These are phyloP conservation scores for Wakefieldia striispora DNA, from an alignment of 768 basidiomycete species.

Conservation along the genomic window DNA sequence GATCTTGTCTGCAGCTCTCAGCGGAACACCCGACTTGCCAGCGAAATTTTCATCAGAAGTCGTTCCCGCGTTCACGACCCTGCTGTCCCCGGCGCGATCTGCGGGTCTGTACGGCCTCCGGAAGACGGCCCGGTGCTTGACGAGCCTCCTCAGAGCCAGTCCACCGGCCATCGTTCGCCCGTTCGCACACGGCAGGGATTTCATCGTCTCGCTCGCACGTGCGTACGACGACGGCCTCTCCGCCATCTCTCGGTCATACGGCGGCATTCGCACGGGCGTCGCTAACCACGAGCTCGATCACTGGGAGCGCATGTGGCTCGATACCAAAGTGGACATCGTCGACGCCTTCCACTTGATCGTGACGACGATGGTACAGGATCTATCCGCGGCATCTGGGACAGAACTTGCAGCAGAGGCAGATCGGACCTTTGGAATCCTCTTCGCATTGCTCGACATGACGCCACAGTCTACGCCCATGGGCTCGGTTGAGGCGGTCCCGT, in stretches of 20 bases:
- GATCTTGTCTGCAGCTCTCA: constrained; percentile 42
- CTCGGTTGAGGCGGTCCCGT: constrained; percentile 40
- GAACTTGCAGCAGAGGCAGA: constrained; percentile 49
- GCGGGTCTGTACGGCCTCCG: constrained; percentile 62
- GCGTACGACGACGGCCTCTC: constrained; percentile 61
- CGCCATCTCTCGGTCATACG: constrained; percentile 56
- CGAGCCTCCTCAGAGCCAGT: constrained; percentile 51
- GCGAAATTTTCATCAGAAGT: constrained; percentile 42
- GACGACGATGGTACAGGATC: constrained; percentile 45
- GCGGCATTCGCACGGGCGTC: constrained; percentile 41
- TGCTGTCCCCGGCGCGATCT: constrained; percentile 43
- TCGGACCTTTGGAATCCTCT: constrained; percentile 54
- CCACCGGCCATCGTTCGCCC: constrained; percentile 47
- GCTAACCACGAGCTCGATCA: constrained; percentile 46
- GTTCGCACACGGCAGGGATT: constrained; percentile 51
- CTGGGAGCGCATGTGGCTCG: constrained; percentile 37
- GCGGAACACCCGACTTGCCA: constrained; percentile 33
- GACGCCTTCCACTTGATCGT: constrained; percentile 37
- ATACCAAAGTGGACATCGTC: no score
- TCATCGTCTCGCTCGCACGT: constrained; percentile 55
- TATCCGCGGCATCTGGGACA: constrained; percentile 43
- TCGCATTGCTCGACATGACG: constrained; percentile 51
- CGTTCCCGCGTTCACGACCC: constrained; percentile 53
- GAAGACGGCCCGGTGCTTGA: constrained; percentile 58
- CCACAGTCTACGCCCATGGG: constrained; percentile 20